Evolutionary conservation across 768 basidiomycete species (phyloP).

Genomic region (Boletales sp.): DNA sequence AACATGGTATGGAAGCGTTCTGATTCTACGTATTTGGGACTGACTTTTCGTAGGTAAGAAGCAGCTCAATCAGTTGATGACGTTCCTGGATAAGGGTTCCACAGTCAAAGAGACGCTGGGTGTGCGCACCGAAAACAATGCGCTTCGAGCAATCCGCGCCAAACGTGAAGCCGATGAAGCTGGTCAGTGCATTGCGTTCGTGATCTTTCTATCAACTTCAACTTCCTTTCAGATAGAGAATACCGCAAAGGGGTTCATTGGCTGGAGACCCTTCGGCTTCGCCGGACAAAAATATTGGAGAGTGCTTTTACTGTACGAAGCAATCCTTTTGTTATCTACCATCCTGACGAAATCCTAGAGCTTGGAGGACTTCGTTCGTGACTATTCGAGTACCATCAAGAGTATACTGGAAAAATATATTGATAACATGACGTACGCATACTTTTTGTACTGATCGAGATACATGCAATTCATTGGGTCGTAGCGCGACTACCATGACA

Average conservation of each 20-base stretch:
- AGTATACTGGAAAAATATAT: slow-evolving; percentile 66
- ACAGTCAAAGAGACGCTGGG: slow-evolving; percentile 58
- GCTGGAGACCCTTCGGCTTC: slow-evolving; percentile 85
- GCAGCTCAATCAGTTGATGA: slow-evolving; percentile 82
- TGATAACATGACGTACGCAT: slow-evolving; percentile 64
- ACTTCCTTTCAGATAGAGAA: slow-evolving; percentile 63
- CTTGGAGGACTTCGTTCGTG: slow-evolving; percentile 73
- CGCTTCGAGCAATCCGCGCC: slow-evolving; percentile 72
- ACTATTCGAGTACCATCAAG: slow-evolving; percentile 64
- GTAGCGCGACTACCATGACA: slow-evolving; percentile 75
- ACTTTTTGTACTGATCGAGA: background rate
- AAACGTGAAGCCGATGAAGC: slow-evolving; percentile 93
- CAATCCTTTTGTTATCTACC: background rate
- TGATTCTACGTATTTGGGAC: background rate
- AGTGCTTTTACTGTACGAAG: slow-evolving; percentile 69
- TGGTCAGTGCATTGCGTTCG: slow-evolving; percentile 41
- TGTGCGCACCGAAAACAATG: slow-evolving; percentile 55
- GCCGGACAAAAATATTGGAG: slow-evolving; percentile 77
- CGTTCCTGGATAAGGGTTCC: slow-evolving; percentile 76
- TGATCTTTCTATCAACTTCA: background rate
- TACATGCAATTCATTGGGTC: background rate
- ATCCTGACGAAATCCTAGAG: slow-evolving; percentile 47
- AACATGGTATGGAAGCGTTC: slow-evolving; percentile 51
- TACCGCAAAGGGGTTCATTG: slow-evolving; percentile 88
- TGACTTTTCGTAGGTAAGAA: slow-evolving; percentile 58